phyloP scores from a whole-genome alignment of 2,329 filamentous ascomycete genomes.

The Stagonosporopsis vannaccii region DNA sequence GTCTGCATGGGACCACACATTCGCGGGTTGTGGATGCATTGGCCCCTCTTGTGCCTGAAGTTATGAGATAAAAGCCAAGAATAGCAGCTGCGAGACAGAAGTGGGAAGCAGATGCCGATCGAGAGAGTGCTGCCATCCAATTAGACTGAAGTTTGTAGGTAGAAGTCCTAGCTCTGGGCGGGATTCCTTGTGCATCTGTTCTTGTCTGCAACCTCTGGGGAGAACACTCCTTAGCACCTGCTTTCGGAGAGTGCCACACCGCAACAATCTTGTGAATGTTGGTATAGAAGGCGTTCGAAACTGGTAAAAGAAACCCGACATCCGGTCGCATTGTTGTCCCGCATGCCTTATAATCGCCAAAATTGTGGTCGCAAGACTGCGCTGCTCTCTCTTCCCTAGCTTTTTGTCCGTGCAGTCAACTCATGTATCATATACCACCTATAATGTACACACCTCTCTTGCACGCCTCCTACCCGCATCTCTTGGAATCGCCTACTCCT shows the following conservation, averaged over 20 bases:
- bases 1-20: background rate
- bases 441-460: slow-evolving; percentile 12
- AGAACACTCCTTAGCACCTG: background rate
- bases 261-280: background rate
- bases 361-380: background rate
- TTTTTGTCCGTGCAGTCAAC: background rate
- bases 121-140: background rate
- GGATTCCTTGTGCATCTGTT: too few species aligned
- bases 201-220: background rate
- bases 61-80: slow-evolving; percentile 4
- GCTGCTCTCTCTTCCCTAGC: background rate
- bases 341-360: background rate
- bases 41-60: background rate
- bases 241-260: background rate
- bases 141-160: background rate
- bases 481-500: slow-evolving; percentile 22
- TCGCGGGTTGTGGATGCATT: background rate
- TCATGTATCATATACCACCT: slow-evolving; percentile 12
- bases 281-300: background rate
- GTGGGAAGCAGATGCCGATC: background rate
- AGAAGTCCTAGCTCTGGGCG: too few species aligned
- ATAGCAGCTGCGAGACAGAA: background rate
- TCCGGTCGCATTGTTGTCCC: too few species aligned
- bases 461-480: background rate
- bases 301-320: too few species aligned